A percentile compares a stretch with the other conserved stretches of the same genome.
These are phyloP conservation scores for Naganishia randhawae DNA, from an alignment of 768 basidiomycete genomes.

Conservation along the genomic window DNA sequence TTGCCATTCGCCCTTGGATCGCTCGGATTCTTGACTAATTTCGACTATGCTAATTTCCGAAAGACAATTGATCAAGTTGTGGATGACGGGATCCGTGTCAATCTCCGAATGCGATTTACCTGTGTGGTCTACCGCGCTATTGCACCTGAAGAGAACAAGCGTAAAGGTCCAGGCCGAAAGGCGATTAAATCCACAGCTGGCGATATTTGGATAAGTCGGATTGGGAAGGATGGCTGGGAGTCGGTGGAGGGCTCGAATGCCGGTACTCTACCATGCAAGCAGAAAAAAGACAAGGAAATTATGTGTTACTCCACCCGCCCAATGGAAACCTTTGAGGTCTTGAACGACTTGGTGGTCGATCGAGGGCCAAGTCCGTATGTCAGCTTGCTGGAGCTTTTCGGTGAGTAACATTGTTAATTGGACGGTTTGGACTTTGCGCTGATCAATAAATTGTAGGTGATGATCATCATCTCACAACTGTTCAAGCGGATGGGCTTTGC, in stretches of 20 bases:
- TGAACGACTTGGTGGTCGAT: conserved; percentile 97
- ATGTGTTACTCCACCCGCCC: conserved; percentile 96
- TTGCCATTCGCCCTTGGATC: conserved; percentile 96
- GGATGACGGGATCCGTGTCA: conserved; percentile 91
- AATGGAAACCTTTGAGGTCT: conserved; percentile 90
- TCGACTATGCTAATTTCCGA: conserved; percentile 85
- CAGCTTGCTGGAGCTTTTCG: conserved; percentile 89
- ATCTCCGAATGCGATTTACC: conserved; percentile 97
- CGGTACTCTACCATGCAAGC: conserved; percentile 34
- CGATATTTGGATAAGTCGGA: conserved; percentile 91
- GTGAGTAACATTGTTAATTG: conserved; percentile 55
- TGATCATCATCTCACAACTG: conserved; percentile 98
- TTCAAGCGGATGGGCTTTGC: conserved; percentile 93
- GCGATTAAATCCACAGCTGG: conserved; percentile 91
- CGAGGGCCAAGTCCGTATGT: conserved; percentile 97
- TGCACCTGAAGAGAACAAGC: conserved; percentile 62
- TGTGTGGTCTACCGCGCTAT: conserved; percentile 96
- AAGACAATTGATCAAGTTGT: conserved; percentile 83
- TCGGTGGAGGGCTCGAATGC: conserved; percentile 66
- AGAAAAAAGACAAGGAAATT: conserved; percentile 83
- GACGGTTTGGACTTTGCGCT: conserved; percentile 13
- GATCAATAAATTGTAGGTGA: conserved; percentile 62
- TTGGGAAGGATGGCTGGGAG: conserved; percentile 91
- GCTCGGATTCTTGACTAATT: conserved; percentile 95
- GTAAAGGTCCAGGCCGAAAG: conserved; percentile 55